phyloP scores from a whole-genome alignment of 2,329 filamentous ascomycete species.

The Seiridium unicorne region DNA sequence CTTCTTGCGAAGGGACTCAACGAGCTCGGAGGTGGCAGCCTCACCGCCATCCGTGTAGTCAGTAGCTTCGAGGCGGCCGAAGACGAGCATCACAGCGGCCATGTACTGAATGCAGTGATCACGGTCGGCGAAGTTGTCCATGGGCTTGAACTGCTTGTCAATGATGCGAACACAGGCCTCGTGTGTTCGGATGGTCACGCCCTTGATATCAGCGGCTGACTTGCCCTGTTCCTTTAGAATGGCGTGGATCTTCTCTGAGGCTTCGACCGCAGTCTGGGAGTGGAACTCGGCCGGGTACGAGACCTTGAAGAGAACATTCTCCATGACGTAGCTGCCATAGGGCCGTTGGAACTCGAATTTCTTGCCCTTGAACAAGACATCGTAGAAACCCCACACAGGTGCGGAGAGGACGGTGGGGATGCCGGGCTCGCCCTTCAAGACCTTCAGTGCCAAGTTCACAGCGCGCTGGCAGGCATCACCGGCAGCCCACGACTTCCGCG shows the following conservation, averaged over 20 bases:
- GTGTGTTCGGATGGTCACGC: constrained; percentile 91
- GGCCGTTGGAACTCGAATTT: constrained; percentile 94
- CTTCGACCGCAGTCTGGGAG: constrained; percentile 97
- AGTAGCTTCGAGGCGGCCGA: constrained; percentile 86
- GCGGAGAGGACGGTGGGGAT: constrained; percentile 91
- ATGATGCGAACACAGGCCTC: constrained; percentile 99
- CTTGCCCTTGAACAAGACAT: constrained; percentile 94
- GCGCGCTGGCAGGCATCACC: constrained; percentile 96
- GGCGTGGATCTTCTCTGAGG: constrained; percentile 82
- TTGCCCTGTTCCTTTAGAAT: constrained; percentile 83
- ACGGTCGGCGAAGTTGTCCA: constrained; percentile 99
- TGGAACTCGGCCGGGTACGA: constrained; percentile 99
- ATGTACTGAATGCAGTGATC: constrained; percentile 99
- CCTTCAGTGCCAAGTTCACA: constrained; percentile 87
- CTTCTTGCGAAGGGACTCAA: constrained; percentile 88
- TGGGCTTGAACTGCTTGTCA: constrained; percentile 99
- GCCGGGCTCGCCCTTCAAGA: constrained; percentile 86
- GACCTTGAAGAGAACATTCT: constrained; percentile 99
- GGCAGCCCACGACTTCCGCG: constrained; percentile 97
- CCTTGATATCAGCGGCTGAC: constrained; percentile 90
- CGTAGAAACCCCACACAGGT: constrained; percentile 97
- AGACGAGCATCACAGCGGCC: constrained; percentile 93
- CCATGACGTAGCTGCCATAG: constrained; percentile 99
- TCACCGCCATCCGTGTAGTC: constrained; percentile 94
- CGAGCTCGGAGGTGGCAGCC: constrained; percentile 83